Evolutionary conservation across 169 alveolate genomes (phyloP), one percentile per base, ranked within the genome.

Genomic region (Babesia ovis): DNA sequence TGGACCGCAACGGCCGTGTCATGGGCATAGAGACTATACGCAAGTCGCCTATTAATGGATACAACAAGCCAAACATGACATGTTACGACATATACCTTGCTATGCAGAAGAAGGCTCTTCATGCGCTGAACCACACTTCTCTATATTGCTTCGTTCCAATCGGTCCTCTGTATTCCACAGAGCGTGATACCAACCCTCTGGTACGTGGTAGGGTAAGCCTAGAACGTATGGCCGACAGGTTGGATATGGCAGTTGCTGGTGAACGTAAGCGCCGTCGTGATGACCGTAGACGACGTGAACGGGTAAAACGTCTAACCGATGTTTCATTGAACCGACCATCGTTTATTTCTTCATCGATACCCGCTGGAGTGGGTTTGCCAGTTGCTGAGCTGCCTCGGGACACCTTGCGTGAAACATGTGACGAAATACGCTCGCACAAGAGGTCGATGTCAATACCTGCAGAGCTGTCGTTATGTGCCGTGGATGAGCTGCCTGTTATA

Each of bases 401-500:
- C 53, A 45, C 41, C 39, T 46, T 46, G 32, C 50, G 61, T 22
- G 62, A 64, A 56, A 48, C 53, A 5, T 4, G 37, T 12, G 74
- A n/a, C 4, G 61, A 64, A 25, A 61, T n/a, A 32, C 22, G 23
- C 23, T 27, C 64, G 31, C 50, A 23, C 68, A 64, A 72, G 3
- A 20, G 83, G 41, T 42, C 83, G 20, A 46, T 61, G 58, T 72
- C 83, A 27, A 72, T 72, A 11, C 83, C 83, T 12, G 58, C 66
- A 1, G 66, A 72, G 41, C 35, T 72, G 54, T 16, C 68, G 5
- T 42, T 72, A 27, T 9, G 48, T 23, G 25, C 22, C 51, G 71
- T 61, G n/a, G 69, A 25, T 23, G 83, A 61, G 25, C 6, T 72
- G 29, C 46, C 62, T 2, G 32, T 57, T 16, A 43, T 68, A 14